Conservation (phyloP, 164 flowering plant species). For the Magnolia sinica region DNA sequence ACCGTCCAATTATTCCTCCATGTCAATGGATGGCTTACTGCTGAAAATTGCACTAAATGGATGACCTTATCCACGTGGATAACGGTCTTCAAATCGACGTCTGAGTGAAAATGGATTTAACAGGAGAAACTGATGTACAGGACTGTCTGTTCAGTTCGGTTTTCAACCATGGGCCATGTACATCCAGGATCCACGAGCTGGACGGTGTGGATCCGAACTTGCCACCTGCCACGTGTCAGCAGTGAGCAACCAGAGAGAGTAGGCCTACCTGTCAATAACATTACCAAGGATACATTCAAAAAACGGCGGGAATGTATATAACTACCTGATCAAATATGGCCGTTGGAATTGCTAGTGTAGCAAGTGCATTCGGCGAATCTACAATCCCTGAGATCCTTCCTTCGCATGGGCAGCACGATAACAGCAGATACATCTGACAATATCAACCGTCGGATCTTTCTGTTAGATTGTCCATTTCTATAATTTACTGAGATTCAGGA, state of each 20-base stretch:
- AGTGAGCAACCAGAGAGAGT: neutral
- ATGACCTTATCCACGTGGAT: too few species aligned
- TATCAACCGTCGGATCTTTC: neutral
- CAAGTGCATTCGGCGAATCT: constrained; percentile 83
- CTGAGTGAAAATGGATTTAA: too few species aligned
- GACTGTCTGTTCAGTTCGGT: neutral
- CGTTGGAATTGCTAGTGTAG: constrained; percentile 84
- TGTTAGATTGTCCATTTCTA: neutral
- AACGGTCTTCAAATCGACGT: too few species aligned
- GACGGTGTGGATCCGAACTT: neutral
- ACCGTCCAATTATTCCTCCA: too few species aligned
- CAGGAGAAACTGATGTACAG: too few species aligned
- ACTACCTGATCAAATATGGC: constrained; percentile 88
- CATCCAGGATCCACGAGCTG: neutral
- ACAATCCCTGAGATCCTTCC: constrained; percentile 92
- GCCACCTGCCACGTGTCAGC: neutral
- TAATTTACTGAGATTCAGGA: neutral
- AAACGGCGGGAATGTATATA: neutral
- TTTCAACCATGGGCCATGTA: neutral
- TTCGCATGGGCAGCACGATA: constrained; percentile 88
- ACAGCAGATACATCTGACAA: constrained; percentile 65
- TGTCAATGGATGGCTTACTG: neutral
- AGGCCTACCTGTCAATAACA: neutral
- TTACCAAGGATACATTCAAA: neutral
- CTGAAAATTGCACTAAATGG: neutral